These are phyloP conservation scores for Bryopsis sp. DNA, from an alignment of 139 green algal species.

Conservation along the genomic window DNA sequence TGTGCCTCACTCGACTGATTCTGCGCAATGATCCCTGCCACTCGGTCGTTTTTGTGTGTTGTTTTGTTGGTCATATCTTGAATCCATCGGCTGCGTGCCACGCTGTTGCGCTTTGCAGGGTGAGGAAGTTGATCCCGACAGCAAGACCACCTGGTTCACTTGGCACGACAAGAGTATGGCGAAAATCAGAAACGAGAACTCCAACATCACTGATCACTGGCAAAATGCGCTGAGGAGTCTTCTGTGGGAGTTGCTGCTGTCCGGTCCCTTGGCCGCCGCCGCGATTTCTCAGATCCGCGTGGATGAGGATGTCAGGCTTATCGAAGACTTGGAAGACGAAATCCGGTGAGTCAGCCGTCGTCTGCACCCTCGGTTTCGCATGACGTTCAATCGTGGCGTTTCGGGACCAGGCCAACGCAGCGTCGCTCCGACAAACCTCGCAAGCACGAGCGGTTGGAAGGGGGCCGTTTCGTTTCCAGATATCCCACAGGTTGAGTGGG, in stretches of 20 bases:
- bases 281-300: conserved; percentile 24
- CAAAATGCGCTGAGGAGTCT: conserved; percentile 18
- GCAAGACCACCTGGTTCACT: conserved; percentile 25
- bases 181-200: conserved; percentile 24
- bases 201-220: conserved; percentile 23
- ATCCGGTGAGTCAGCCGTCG: not conserved
- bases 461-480: no score
- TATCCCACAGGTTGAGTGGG: no score
- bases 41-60: not conserved
- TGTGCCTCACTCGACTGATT: not conserved
- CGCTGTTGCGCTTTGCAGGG: no score
- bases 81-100: no score
- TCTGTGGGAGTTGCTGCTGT: conserved; percentile 10
- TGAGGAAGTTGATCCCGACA: conserved; percentile 32
- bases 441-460: no score
- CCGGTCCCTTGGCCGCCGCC: conserved; percentile 24
- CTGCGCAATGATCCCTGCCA: not conserved
- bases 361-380: no score
- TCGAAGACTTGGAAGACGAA: conserved; percentile 4
- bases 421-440: no score
- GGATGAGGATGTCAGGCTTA: conserved; percentile 3
- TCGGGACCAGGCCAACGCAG: not conserved
- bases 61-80: not conserved
- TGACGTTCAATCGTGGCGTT: no score
- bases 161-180: conserved; percentile 32